Conservation (phyloP, 2,329 filamentous ascomycete species). For the Mycosphaerelloides madeirae region DNA sequence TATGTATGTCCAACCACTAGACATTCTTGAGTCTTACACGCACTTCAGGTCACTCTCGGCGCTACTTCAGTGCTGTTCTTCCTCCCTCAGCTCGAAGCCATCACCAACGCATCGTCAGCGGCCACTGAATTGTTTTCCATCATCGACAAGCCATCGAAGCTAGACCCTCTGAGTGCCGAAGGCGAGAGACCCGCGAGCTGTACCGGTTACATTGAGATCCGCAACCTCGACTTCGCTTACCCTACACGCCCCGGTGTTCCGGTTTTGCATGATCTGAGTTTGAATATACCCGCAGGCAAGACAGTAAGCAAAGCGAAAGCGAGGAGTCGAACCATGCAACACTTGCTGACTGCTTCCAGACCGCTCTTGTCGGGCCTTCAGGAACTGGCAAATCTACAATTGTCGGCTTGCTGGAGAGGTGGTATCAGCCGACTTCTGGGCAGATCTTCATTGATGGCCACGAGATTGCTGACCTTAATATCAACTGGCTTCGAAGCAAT, state of each 20-base stretch:
- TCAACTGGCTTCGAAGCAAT: conserved; percentile 27
- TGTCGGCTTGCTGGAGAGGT: conserved; percentile 29
- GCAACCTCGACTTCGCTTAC: conserved; percentile 65
- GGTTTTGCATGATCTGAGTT: conserved; percentile 32
- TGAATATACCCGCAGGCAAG: conserved; percentile 36
- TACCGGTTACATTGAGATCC: conserved; percentile 53
- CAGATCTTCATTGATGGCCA: conserved; percentile 28
- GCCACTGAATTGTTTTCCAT: conserved; percentile 38
- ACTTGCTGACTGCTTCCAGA: too few relatives aligned
- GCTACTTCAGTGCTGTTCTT: conserved; percentile 35
- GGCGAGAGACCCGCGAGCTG: conserved; percentile 19
- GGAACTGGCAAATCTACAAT: conserved; percentile 36
- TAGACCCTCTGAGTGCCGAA: conserved; percentile 33
- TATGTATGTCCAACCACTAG: conserved; percentile 2
- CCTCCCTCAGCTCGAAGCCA: conserved; percentile 35
- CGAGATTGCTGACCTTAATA: conserved; percentile 23
- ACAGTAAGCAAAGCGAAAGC: too few relatives aligned
- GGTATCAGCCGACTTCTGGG: conserved; percentile 28
- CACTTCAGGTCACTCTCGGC: conserved; percentile 24
- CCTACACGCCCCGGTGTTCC: conserved; percentile 42
- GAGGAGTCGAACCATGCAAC: too few relatives aligned
- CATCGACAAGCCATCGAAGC: conserved; percentile 36
- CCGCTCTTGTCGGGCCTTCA: too few relatives aligned
- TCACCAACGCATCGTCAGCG: conserved; percentile 39
- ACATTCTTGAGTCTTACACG: background rate